Percentiles rank a stretch among this genome's conserved stretches.
Conservation (phyloP, 2,329 filamentous ascomycete genomes). For the Herpotrichia juniperi region DNA sequence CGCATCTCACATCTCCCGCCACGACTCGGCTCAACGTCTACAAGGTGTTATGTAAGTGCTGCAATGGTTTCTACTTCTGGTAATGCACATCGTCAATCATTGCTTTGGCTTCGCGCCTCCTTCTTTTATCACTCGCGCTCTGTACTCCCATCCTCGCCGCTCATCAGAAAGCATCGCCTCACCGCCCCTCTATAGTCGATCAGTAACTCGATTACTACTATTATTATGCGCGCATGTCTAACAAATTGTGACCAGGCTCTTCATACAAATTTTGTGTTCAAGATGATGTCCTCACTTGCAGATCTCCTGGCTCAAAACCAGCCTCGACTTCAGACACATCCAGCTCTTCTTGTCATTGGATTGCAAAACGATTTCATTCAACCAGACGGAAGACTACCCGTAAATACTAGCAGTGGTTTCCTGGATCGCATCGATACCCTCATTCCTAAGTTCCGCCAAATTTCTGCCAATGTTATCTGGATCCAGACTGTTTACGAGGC, state of each 20-base stretch:
- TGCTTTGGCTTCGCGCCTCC: conserved; percentile 17
- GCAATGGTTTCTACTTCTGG: conserved; percentile 13
- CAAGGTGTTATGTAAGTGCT: conserved; percentile 20
- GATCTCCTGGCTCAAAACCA: conserved; percentile 53
- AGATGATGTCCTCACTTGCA: conserved; percentile 53
- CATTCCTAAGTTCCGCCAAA: conserved; percentile 73
- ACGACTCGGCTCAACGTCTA: conserved; percentile 11
- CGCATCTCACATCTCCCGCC: conserved; percentile 4
- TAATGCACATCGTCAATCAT: conserved; percentile 12
- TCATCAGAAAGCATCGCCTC: conserved; percentile 10
- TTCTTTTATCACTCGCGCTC: neutral
- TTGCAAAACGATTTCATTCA: conserved; percentile 89
- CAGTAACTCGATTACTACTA: neutral
- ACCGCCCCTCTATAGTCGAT: conserved; percentile 6
- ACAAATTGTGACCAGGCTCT: neutral
- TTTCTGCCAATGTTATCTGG: conserved; percentile 78
- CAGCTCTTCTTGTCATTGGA: conserved; percentile 82
- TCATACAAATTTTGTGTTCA: conserved; percentile 5
- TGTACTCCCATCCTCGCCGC: conserved; percentile 5
- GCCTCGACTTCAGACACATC: conserved; percentile 62
- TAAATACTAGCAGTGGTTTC: conserved; percentile 68
- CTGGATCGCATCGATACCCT: conserved; percentile 70
- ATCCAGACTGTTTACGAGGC: conserved; percentile 75
- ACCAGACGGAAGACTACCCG: conserved; percentile 69
- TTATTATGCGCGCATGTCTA: conserved; percentile 6